Evolutionary conservation across 1,284 basidiomycete genomes (phyloP).

Genomic region (Trichosporon sp.): DNA sequence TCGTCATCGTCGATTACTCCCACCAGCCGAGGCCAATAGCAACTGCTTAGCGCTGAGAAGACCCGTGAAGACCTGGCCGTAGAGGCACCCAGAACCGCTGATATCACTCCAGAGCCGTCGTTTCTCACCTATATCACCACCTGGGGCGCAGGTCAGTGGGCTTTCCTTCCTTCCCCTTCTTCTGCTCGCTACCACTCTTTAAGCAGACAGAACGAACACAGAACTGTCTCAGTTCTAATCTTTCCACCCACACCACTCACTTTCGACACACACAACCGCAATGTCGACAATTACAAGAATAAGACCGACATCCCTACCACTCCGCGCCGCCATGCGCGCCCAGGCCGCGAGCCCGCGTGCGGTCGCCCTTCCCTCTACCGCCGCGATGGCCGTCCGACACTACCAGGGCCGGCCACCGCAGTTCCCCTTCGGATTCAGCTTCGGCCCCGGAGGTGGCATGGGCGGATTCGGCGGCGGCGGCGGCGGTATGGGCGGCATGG

Average conservation of each 20-base stretch:
- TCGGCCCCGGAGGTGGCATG: not conserved
- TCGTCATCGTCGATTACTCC: not conserved
- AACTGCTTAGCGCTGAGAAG: too few relatives aligned
- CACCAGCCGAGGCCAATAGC: not conserved
- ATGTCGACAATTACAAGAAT: conserved; percentile 1
- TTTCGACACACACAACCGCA: not conserved
- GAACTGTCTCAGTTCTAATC: not conserved
- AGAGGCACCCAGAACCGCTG: not conserved
- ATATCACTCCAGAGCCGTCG: not conserved
- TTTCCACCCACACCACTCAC: not conserved
- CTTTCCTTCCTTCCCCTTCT: not conserved
- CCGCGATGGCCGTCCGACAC: not conserved
- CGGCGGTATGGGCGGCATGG: not conserved
- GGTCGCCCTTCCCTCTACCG: not conserved
- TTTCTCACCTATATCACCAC: not conserved
- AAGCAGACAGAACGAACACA: not conserved
- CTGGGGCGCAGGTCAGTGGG: not conserved
- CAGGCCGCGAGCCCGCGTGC: not conserved
- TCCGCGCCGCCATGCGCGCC: not conserved
- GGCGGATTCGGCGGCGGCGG: not conserved
- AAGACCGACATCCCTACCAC: not conserved
- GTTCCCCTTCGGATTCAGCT: not conserved
- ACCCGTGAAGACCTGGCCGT: not conserved
- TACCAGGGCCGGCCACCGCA: conserved; percentile 1
- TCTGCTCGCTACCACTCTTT: not conserved